Evolutionary conservation across 192 early-diverging fungal species (phyloP).

Genomic region (Rhizophagus sp.): DNA sequence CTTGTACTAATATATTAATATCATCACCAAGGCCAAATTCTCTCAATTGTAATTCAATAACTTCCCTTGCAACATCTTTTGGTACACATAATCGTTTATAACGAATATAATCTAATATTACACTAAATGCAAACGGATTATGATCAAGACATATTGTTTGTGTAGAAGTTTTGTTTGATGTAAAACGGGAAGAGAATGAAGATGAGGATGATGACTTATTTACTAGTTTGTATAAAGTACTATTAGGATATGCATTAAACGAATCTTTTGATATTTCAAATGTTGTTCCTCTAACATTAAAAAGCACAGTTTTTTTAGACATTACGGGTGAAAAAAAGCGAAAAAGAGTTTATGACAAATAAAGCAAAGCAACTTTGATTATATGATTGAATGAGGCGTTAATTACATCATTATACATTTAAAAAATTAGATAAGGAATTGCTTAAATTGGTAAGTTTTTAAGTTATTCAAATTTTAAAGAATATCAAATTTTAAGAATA

Average conservation of each 20-base stretch:
- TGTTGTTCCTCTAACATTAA: slow-evolving; percentile 11
- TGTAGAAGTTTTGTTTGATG: not conserved
- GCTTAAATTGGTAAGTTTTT: too few species aligned
- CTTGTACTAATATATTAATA: not conserved
- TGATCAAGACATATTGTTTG: slow-evolving; percentile 14
- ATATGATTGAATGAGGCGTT: too few species aligned
- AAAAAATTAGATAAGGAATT: too few species aligned
- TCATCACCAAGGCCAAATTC: slow-evolving; percentile 1
- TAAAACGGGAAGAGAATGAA: not conserved
- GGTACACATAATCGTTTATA: slow-evolving; percentile 1
- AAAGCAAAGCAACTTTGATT: too few species aligned
- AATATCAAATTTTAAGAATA: too few species aligned
- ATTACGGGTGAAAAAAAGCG: not conserved
- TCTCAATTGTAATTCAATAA: slow-evolving; percentile 8
- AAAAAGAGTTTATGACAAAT: too few species aligned
- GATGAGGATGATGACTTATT: not conserved
- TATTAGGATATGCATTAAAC: not conserved
- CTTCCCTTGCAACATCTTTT: slow-evolving; percentile 9
- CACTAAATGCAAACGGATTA: slow-evolving; percentile 15
- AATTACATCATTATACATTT: too few species aligned
- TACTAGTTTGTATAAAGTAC: not conserved
- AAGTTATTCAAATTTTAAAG: too few species aligned
- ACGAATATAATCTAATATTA: slow-evolving; percentile 15
- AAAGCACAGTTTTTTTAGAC: not conserved
- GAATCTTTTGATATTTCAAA: slow-evolving; percentile 11